Conservation (phyloP, 768 basidiomycete genomes). For the Mrakia blollopis region DNA sequence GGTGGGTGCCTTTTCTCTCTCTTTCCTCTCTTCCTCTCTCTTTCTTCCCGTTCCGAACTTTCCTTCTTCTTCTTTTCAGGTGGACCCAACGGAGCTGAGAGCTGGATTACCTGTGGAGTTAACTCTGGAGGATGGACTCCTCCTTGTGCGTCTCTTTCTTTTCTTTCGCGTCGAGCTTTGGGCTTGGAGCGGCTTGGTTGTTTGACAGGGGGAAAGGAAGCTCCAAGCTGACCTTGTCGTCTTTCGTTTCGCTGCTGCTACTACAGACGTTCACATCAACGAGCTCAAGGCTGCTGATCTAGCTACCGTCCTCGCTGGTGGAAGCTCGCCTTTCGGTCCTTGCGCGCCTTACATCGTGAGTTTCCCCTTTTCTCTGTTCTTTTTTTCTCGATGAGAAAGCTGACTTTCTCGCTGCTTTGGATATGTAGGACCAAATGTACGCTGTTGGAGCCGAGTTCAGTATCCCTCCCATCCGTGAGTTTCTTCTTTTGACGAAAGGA, state of each 20-base stretch:
- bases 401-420: neutral
- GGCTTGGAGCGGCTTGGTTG: neutral
- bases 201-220: neutral
- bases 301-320: constrained; percentile 19
- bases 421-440: constrained; percentile 38
- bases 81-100: constrained; percentile 20
- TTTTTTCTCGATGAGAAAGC: neutral
- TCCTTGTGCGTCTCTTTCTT: constrained; percentile 16
- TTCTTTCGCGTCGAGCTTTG: too few species aligned
- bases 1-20: too few species aligned
- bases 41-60: too few species aligned
- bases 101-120: constrained; percentile 31
- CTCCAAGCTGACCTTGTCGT: too few species aligned
- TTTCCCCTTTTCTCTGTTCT: neutral
- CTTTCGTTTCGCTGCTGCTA: neutral
- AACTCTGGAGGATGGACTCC: constrained; percentile 32
- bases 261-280: constrained; percentile 24
- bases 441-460: constrained; percentile 37
- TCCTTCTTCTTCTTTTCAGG: neutral
- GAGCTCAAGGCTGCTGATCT: constrained; percentile 31
- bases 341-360: constrained; percentile 40
- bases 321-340: constrained; percentile 36
- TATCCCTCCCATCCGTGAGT: constrained; percentile 57
- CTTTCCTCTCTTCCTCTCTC: too few species aligned
- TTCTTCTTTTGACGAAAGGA: neutral